Conservation (phyloP, 2,329 filamentous ascomycete species). For the Bipolaris gigantea region DNA sequence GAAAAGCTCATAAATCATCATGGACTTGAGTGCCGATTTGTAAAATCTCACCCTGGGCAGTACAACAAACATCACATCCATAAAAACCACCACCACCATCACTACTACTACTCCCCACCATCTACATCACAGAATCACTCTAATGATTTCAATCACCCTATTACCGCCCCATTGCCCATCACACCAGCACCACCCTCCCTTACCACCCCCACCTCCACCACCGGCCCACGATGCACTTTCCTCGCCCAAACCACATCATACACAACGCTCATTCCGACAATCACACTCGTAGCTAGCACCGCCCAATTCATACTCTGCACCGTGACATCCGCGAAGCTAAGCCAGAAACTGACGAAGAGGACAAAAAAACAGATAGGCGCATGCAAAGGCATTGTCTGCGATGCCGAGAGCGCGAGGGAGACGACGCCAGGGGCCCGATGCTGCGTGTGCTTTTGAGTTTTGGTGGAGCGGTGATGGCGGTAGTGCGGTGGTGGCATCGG, state of each 20-base stretch:
- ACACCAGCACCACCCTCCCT: background rate
- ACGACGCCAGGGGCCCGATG: constrained; percentile 32
- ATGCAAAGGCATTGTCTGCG: constrained; percentile 28
- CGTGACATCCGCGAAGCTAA: constrained; percentile 17
- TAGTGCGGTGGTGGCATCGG: constrained; percentile 2
- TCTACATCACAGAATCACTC: no score
- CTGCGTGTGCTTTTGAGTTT: constrained; percentile 11
- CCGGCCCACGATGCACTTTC: constrained; percentile 30
- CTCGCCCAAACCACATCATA: constrained; percentile 32
- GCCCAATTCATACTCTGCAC: constrained; percentile 36
- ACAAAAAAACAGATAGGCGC: constrained; percentile 28
- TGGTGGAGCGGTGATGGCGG: background rate
- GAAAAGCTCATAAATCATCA: no score
- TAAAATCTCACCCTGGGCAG: no score
- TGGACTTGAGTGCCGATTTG: no score
- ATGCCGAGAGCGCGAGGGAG: constrained; percentile 23
- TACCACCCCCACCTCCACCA: constrained; percentile 21
- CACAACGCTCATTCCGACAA: constrained; percentile 21
- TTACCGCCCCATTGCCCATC: no score
- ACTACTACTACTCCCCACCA: no score
- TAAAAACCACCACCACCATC: no score
- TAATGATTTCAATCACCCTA: no score
- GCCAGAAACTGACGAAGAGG: constrained; percentile 38
- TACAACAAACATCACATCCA: no score
- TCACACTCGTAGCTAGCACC: constrained; percentile 22